Evolutionary conservation across 306 rosid genomes (phyloP).

Genomic region (Dryas drummondii): DNA sequence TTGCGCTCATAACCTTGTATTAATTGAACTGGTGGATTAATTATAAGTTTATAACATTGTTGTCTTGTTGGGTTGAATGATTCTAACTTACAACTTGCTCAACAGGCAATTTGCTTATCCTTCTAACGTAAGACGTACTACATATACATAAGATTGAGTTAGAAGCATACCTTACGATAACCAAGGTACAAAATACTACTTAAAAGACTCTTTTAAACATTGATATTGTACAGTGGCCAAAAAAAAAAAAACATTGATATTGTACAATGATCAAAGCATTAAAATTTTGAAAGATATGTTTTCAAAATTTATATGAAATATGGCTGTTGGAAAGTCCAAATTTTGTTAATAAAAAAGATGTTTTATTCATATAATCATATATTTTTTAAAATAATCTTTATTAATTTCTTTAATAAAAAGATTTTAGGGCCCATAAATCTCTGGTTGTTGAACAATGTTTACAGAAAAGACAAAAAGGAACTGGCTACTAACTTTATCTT

Average conservation of each 20-base stretch:
- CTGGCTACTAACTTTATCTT: neutral
- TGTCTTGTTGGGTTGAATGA: neutral
- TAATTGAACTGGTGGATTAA: neutral
- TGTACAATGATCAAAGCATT: no score
- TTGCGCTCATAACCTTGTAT: neutral
- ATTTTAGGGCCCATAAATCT: neutral
- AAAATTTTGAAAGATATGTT: no score
- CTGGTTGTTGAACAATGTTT: neutral
- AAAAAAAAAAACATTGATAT: no score
- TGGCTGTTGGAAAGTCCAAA: no score
- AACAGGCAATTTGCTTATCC: neutral
- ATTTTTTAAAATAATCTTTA: no score
- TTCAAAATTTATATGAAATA: no score
- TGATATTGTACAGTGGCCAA: no score
- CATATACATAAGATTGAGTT: neutral
- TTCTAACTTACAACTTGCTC: neutral
- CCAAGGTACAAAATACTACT: neutral
- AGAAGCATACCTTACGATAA: neutral
- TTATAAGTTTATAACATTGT: neutral
- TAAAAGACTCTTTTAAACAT: no score
- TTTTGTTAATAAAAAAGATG: no score
- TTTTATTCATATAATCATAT: no score
- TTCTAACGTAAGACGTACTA: neutral
- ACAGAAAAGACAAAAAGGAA: neutral
- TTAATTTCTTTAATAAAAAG: no score